Base-by-base conservation (phyloP, 202 grass and related monocot species). In the Setaria italica region DNA sequence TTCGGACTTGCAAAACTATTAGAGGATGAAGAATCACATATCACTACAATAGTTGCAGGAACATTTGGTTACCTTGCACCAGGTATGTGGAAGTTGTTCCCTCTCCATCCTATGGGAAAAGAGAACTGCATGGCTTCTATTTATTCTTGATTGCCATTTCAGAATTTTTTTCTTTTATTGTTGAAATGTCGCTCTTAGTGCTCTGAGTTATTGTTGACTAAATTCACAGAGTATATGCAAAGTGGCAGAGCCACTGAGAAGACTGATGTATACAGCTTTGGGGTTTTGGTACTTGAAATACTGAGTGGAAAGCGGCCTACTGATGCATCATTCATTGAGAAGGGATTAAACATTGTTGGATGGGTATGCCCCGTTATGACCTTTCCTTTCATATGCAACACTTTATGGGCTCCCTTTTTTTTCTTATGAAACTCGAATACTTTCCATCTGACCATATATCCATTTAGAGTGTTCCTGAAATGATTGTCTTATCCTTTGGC, bases 41-140 rank as follows among this genome's bases (percentile, higher is more conserved):
- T 99, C 75, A 99, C 97, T 79, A 99, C 97, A 48, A 99, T 99
- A 83, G 97, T 99, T 79, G 97, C 93, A 65, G 97, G 97, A 80
- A 99, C 97, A 84, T 99, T 99, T 90, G 97, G 97, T 56, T 99
- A 99, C 88, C 97, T 99, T 87, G 97, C 97, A 14, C 97, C 97
- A 90, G 97, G 97, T 99, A 90, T 76, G 88, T 47, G 21, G 57
- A 85, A 59, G 48, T 34, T 11, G 19, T 81, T 29, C 17, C 13
- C 76, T 86, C 6, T 77, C 70, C 62, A 64, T 81, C 46, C 71
- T 54, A 37, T 62, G n/a, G 34, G 70, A 4, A 30, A 50, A 56
- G 45, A 5, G 9, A 65, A 46, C 2, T 62, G 16, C 16, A 11
- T 16, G 20, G 16, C 63, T n/a, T 71, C 46, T 75, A 9, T 60